A percentile compares a stretch with the other conserved stretches of the same genome.
Conservation (phyloP, 2,329 filamentous ascomycete species). For the Phaeomoniella chlamydospora region DNA sequence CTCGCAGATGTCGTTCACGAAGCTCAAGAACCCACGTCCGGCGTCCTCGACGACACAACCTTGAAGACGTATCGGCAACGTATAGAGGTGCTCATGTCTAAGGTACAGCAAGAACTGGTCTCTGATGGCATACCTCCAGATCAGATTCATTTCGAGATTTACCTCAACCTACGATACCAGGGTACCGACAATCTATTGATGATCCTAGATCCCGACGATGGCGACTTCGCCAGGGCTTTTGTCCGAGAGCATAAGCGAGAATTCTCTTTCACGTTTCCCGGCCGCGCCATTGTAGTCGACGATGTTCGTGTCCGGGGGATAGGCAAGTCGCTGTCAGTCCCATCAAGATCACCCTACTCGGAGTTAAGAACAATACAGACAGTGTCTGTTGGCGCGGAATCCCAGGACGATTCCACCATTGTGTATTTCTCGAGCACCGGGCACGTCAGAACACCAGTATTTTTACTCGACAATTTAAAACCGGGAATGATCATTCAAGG, state of each 20-base stretch:
- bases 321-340: constrained; percentile 41
- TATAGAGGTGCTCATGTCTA: constrained; percentile 59
- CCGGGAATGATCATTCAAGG: constrained; percentile 17
- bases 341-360: constrained; percentile 55
- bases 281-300: constrained; percentile 75
- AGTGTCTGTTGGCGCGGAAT: constrained; percentile 1
- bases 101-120: constrained; percentile 27
- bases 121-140: constrained; percentile 27
- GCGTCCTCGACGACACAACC: constrained; percentile 39
- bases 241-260: constrained; percentile 77
- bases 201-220: constrained; percentile 45
- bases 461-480: constrained; percentile 18
- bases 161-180: constrained; percentile 34
- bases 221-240: constrained; percentile 73
- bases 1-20: constrained; percentile 25
- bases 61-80: constrained; percentile 35
- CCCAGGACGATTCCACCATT: neutral
- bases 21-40: constrained; percentile 18
- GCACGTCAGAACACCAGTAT: constrained; percentile 20
- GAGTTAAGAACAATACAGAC: constrained; percentile 3
- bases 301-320: constrained; percentile 73
- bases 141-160: constrained; percentile 27
- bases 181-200: constrained; percentile 35
- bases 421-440: constrained; percentile 20
- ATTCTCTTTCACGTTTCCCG: constrained; percentile 73